Conservation (phyloP, 192 early-diverging fungal genomes). For the Backusella parvicylindrica region DNA sequence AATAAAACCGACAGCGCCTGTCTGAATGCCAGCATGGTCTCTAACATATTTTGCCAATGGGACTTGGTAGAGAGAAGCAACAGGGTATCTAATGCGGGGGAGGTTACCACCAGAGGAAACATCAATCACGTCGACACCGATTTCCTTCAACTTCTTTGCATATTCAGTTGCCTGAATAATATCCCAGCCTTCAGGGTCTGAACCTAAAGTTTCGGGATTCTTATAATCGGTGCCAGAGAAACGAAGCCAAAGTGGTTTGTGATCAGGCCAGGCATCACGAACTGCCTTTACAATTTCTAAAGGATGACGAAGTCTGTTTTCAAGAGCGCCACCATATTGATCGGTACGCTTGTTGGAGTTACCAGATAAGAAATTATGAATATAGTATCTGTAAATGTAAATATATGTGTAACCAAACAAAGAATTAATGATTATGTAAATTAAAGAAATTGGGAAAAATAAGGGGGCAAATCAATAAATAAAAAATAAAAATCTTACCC, state of each 20-base stretch:
- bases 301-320: slow-evolving; percentile 80
- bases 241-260: slow-evolving; percentile 87
- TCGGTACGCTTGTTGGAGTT: slow-evolving; percentile 86
- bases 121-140: slow-evolving; percentile 85
- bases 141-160: slow-evolving; percentile 46
- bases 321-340: slow-evolving; percentile 86
- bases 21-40: slow-evolving; percentile 49
- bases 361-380: slow-evolving; percentile 82
- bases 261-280: slow-evolving; percentile 68
- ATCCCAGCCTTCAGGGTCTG: slow-evolving; percentile 64
- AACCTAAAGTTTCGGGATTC: slow-evolving; percentile 36
- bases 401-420: slow-evolving; percentile 73
- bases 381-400: slow-evolving; percentile 76
- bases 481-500: slow-evolving; percentile 38
- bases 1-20: slow-evolving; percentile 74
- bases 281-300: slow-evolving; percentile 62
- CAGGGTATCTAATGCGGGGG: slow-evolving; percentile 4
- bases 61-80: slow-evolving; percentile 57
- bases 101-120: slow-evolving; percentile 72
- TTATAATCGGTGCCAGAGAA: slow-evolving; percentile 75
- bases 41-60: slow-evolving; percentile 64
- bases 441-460: background rate
- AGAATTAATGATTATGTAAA: too few relatives aligned
- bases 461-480: slow-evolving; percentile 67
- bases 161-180: slow-evolving; percentile 69